Base-by-base conservation (phyloP, 192 early-diverging fungal species). In the Coemansia sp. region DNA sequence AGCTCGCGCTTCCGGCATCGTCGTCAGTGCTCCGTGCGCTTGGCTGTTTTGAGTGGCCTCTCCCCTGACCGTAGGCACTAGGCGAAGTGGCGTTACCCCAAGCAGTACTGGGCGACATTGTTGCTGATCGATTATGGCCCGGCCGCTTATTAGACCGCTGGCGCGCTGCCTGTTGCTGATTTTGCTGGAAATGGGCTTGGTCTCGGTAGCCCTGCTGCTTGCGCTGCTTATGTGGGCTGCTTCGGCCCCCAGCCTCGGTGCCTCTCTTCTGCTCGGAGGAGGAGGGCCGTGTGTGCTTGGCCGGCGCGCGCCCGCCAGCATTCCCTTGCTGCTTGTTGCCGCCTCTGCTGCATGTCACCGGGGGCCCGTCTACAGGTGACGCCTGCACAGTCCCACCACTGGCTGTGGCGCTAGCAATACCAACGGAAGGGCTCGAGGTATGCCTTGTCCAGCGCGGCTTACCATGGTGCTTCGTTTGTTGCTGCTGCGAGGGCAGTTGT, bases 401-500 rank as follows among this genome's bases (percentile, higher is more conserved):
- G 28, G 43, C 31, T 11, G 37, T 2, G 9, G 46, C 60, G 34
- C 26, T 26, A 33, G 38, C 21, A 18, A 14, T 39, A 16, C 21
- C 43, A 43, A 60, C 50, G 0, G 66, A 33, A n/a, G 50, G n/a
- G 14, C 38, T 39, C 31, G 67, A 57, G 40, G 46, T n/a, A 43
- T 35, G 34, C 60, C 56, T 61, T 23, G 38, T 7, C 13, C 59
- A 48, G 39, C 60, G 65, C 10, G 61, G 31, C 62, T 62, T 60
- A 16, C 38, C 48, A 21, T 63, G 36, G 33, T 21, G 31, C 53
- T 66, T 45, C 31, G 43, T 28, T 53, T 77, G 65, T 57, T 48
- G 61, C 10, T 45, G 46, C 66, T 69, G 72, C 48, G 43, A 18
- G 37, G 37, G 56, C 56, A 28, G 58, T 14, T 61, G n/a, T 28